Conservation (phyloP, 169 alveolate species). For the Plasmodium relictum region DNA sequence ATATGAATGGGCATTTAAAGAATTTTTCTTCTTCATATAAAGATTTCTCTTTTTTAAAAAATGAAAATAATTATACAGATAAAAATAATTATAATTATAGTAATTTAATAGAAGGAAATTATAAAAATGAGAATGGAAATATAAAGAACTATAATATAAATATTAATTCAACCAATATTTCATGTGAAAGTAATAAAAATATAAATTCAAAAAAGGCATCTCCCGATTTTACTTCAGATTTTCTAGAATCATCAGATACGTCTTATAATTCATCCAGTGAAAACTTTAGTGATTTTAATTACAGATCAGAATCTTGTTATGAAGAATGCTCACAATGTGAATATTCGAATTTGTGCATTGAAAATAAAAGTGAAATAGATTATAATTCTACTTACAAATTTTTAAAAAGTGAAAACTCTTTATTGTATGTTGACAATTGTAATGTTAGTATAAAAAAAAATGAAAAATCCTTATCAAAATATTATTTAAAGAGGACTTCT, state of each 20-base stretch:
- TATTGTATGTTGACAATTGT: conserved; percentile 28
- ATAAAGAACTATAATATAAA: background rate
- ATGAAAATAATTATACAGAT: background rate
- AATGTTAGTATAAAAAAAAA: conserved; percentile 21
- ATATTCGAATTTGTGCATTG: conserved; percentile 11
- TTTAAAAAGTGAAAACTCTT: conserved; percentile 35
- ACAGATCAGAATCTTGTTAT: background rate
- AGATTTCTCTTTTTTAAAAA: background rate
- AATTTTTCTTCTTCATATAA: background rate
- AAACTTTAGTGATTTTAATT: conserved; percentile 26
- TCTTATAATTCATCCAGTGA: conserved; percentile 21
- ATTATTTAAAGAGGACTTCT: conserved; percentile 22
- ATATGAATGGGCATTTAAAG: background rate
- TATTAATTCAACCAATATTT: conserved; percentile 1
- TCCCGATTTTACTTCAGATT: background rate
- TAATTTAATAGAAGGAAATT: background rate
- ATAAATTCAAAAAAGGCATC: conserved; percentile 1
- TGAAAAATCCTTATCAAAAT: conserved; percentile 14
- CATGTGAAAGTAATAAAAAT: background rate
- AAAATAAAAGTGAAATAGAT: conserved; percentile 25
- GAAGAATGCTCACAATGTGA: conserved; percentile 63
- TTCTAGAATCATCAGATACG: conserved; percentile 9
- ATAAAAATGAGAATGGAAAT: background rate
- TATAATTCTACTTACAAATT: conserved; percentile 36
- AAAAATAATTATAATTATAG: background rate